These are phyloP conservation scores for Entomortierella chlamydospora DNA, from an alignment of 192 early-diverging fungal genomes.

Conservation along the genomic window DNA sequence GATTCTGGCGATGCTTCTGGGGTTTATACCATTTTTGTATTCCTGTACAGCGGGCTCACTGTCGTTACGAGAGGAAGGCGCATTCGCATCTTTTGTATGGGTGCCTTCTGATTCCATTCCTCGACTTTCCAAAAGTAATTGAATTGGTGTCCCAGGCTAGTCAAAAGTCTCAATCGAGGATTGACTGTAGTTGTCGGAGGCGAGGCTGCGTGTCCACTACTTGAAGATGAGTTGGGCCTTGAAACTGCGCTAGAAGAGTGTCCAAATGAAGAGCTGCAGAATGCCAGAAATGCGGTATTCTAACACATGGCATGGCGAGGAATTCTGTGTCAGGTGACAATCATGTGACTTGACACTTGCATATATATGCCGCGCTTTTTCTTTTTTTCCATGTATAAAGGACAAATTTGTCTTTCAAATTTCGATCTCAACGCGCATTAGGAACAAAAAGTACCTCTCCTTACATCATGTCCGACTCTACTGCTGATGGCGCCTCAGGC, in stretches of 20 bases:
- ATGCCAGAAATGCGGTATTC: too few relatives aligned
- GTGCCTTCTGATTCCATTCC: slow-evolving; percentile 11
- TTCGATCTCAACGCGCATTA: slow-evolving; percentile 10
- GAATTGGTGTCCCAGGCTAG: not conserved
- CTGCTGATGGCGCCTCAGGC: slow-evolving; percentile 22
- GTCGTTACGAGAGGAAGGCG: not conserved
- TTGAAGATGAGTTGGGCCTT: not conserved
- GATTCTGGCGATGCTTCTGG: too few relatives aligned
- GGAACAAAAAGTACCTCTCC: not conserved
- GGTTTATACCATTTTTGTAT: not conserved
- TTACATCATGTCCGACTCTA: slow-evolving; percentile 32
- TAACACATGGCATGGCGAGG: too few relatives aligned
- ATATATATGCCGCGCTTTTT: not conserved
- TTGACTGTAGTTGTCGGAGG: not conserved
- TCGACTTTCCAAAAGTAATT: not conserved
- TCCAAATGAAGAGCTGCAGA: not conserved
- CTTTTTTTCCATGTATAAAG: not conserved
- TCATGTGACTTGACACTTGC: too few relatives aligned
- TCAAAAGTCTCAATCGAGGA: not conserved
- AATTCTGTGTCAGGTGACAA: not conserved
- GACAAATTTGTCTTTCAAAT: not conserved
- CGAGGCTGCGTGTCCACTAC: not conserved
- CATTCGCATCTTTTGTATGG: not conserved
- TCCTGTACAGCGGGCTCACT: not conserved
- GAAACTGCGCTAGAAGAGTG: too few relatives aligned